phyloP scores from a whole-genome alignment of 2,329 filamentous ascomycete species.

The Talaromyces sp. region DNA sequence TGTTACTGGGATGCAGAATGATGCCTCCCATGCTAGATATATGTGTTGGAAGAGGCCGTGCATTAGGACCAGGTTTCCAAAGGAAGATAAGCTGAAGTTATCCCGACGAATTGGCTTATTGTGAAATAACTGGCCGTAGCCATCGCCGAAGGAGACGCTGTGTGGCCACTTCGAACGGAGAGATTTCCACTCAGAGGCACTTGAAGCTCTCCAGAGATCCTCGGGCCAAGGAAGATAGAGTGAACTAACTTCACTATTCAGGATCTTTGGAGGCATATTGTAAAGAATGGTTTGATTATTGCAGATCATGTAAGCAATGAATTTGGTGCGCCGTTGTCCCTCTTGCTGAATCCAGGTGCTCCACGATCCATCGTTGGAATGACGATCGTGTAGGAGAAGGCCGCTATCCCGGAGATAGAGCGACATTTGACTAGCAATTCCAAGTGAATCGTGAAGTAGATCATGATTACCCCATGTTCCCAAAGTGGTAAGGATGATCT shows the following conservation, averaged over 20 bases:
- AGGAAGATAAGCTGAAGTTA: constrained; percentile 2
- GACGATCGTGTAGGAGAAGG: constrained; percentile 3
- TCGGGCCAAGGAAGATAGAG: constrained; percentile 8
- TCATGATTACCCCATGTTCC: constrained; percentile 8
- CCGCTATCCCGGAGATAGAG: constrained; percentile 10
- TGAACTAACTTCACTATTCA: constrained; percentile 8
- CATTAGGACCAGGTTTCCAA: constrained; percentile 6
- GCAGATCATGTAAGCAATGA: constrained; percentile 6
- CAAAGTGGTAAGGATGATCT: constrained; percentile 8
- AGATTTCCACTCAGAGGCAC: constrained; percentile 8
- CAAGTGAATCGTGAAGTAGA: constrained; percentile 6
- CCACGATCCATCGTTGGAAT: constrained; percentile 7
- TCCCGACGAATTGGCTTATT: constrained; percentile 2
- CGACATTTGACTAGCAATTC: constrained; percentile 8
- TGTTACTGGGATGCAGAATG: constrained; percentile 6
- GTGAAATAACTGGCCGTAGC: constrained; percentile 7
- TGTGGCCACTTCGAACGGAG: constrained; percentile 4
- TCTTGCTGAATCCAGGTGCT: constrained; percentile 8
- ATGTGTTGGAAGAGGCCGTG: constrained; percentile 6
- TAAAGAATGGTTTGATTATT: constrained; percentile 9
- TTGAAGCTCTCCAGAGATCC: constrained; percentile 9
- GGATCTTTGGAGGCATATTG: constrained; percentile 7
- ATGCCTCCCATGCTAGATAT: constrained; percentile 9
- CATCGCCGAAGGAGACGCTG: constrained; percentile 5
- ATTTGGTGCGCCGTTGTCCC: constrained; percentile 6